These are phyloP conservation scores for Clarireedia sp. DNA, from an alignment of 2,329 filamentous ascomycete genomes.

Conservation along the genomic window DNA sequence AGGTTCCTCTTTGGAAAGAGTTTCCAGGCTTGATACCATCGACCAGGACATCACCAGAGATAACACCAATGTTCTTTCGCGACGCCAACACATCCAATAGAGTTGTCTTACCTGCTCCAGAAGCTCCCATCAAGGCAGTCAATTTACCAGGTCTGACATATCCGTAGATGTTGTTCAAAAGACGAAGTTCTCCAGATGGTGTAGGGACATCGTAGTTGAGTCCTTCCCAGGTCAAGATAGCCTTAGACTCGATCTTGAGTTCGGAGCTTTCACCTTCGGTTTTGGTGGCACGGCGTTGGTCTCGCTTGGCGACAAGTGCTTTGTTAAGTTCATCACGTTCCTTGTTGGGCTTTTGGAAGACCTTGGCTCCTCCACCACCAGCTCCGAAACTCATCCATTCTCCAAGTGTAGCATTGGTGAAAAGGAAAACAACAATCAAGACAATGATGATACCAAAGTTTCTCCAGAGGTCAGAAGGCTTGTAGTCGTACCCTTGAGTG, in stretches of 20 bases:
- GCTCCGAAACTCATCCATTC: slow-evolving; percentile 72
- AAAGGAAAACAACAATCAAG: slow-evolving; percentile 68
- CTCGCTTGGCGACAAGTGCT: slow-evolving; percentile 50
- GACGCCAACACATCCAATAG: slow-evolving; percentile 56
- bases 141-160: slow-evolving; percentile 54
- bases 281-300: slow-evolving; percentile 42
- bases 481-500: slow-evolving; percentile 52
- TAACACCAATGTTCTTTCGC: slow-evolving; percentile 57
- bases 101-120: slow-evolving; percentile 59
- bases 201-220: slow-evolving; percentile 68
- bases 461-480: slow-evolving; percentile 45
- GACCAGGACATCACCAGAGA: slow-evolving; percentile 54
- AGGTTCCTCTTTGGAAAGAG: slow-evolving; percentile 55
- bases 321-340: slow-evolving; percentile 61
- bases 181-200: slow-evolving; percentile 34
- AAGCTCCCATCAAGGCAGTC: slow-evolving; percentile 55
- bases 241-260: slow-evolving; percentile 51
- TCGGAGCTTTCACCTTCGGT: slow-evolving; percentile 36
- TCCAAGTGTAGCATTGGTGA: slow-evolving; percentile 68
- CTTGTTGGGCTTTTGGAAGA: slow-evolving; percentile 63
- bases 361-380: slow-evolving; percentile 72
- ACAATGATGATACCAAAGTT: slow-evolving; percentile 61
- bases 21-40: slow-evolving; percentile 50
- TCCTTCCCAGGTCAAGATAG: slow-evolving; percentile 78
- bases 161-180: slow-evolving; percentile 53